These are phyloP conservation scores for Talaromyces sp. DNA, from an alignment of 2,329 filamentous ascomycete species.

Conservation along the genomic window DNA sequence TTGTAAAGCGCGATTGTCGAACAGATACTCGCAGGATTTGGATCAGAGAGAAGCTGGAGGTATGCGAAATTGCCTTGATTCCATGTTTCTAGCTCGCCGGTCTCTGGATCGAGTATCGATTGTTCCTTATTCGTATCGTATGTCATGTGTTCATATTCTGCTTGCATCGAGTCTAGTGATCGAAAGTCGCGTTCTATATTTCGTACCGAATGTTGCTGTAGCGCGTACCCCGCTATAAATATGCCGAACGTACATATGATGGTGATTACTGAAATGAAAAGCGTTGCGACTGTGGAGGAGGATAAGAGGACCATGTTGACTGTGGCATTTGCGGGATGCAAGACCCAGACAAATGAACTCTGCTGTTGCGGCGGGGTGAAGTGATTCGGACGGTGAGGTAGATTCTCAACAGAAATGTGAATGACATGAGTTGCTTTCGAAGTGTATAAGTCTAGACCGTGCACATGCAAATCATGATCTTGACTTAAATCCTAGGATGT, in stretches of 20 bases:
- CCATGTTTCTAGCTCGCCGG: constrained; percentile 11
- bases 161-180: constrained; percentile 34
- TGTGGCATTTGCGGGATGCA: constrained; percentile 17
- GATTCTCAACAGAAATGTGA: not conserved
- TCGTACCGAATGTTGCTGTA: constrained; percentile 81
- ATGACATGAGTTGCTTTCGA: too few relatives aligned
- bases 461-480: not conserved
- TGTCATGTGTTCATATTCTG: constrained; percentile 21
- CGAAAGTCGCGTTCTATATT: constrained; percentile 71
- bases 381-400: not conserved
- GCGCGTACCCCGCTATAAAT: constrained; percentile 80
- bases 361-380: not conserved
- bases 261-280: constrained; percentile 51
- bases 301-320: constrained; percentile 45
- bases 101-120: constrained; percentile 14
- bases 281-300: constrained; percentile 43
- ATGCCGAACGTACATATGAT: constrained; percentile 74
- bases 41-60: constrained; percentile 42
- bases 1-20: constrained; percentile 45
- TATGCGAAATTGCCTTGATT: constrained; percentile 33
- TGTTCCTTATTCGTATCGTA: constrained; percentile 13
- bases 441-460: not conserved
- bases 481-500: not conserved
- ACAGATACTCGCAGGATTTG: constrained; percentile 44
- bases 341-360: not conserved